These are phyloP conservation scores for Clarireedia homoeocarpa DNA, from an alignment of 2,329 filamentous ascomycete species.

Conservation along the genomic window DNA sequence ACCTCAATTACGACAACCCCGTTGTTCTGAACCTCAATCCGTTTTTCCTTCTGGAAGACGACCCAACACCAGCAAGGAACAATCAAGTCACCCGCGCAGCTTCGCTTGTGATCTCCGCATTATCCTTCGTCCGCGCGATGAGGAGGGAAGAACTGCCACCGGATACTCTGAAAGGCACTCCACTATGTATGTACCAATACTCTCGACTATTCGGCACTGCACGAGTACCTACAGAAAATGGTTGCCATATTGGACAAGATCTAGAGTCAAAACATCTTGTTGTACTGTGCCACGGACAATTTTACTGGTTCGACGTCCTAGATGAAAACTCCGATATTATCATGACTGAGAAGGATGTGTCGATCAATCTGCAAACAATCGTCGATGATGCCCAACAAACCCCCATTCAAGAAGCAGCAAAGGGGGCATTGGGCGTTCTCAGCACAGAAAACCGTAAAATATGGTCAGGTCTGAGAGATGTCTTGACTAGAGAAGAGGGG, in stretches of 20 bases:
- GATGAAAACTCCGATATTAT: conserved; percentile 92
- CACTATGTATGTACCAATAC: conserved; percentile 97
- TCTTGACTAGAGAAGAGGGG: conserved; percentile 74
- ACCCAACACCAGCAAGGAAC: conserved; percentile 91
- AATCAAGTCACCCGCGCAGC: conserved; percentile 94
- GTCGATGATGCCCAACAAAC: conserved; percentile 84
- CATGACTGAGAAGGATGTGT: conserved; percentile 92
- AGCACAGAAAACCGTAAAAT: conserved; percentile 95
- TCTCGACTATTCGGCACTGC: conserved; percentile 92
- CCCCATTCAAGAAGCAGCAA: conserved; percentile 90
- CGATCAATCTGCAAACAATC: conserved; percentile 85
- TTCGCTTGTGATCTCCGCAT: conserved; percentile 79
- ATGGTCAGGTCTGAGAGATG: conserved; percentile 86
- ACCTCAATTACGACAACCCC: conserved; percentile 94
- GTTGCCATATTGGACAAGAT: conserved; percentile 93
- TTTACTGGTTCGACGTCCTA: conserved; percentile 98
- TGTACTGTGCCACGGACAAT: conserved; percentile 87
- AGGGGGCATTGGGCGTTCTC: conserved; percentile 83
- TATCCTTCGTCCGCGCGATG: conserved; percentile 89
- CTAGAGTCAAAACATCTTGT: conserved; percentile 88
- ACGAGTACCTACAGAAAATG: conserved; percentile 85
- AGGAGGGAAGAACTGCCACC: conserved; percentile 87
- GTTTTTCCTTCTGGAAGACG: conserved; percentile 95
- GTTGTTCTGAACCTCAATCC: conserved; percentile 96
- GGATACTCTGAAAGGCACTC: conserved; percentile 74